These are phyloP conservation scores for Aspergillus ibericus DNA, from an alignment of 2,329 filamentous ascomycete genomes.

Conservation along the genomic window DNA sequence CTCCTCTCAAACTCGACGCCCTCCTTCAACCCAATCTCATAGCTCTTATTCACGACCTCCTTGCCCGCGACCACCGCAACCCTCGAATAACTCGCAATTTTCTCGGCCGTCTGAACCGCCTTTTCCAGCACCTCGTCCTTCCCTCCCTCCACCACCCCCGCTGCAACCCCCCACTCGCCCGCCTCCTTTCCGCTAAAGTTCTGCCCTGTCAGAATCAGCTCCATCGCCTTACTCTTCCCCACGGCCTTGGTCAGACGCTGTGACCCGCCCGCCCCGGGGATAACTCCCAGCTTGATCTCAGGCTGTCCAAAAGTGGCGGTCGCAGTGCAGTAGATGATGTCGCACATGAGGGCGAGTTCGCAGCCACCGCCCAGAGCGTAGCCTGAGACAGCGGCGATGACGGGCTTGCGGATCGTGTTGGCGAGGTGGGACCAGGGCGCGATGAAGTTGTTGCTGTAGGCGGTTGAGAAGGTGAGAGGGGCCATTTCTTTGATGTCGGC, in stretches of 20 bases:
- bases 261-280: constrained; percentile 87
- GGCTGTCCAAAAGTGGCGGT: constrained; percentile 92
- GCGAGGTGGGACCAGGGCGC: constrained; percentile 89
- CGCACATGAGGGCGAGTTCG: constrained; percentile 96
- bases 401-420: constrained; percentile 82
- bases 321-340: constrained; percentile 86
- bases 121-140: constrained; percentile 81
- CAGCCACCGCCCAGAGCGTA: constrained; percentile 94
- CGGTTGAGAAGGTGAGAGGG: constrained; percentile 80
- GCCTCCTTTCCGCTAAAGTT: constrained; percentile 83
- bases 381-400: constrained; percentile 91
- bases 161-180: constrained; percentile 85
- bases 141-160: constrained; percentile 70
- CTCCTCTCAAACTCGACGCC: constrained; percentile 93
- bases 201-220: constrained; percentile 82
- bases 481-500: constrained; percentile 99
- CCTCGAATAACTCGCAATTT: constrained; percentile 80
- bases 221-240: constrained; percentile 86
- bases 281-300: constrained; percentile 91
- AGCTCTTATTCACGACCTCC: constrained; percentile 99
- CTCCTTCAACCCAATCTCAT: constrained; percentile 82
- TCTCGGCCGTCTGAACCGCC: constrained; percentile 79
- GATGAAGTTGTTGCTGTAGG: constrained; percentile 90
- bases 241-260: constrained; percentile 82
- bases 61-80: constrained; percentile 89